Conservation (phyloP, 2,329 filamentous ascomycete species). For the Chlorencoelia australis region DNA sequence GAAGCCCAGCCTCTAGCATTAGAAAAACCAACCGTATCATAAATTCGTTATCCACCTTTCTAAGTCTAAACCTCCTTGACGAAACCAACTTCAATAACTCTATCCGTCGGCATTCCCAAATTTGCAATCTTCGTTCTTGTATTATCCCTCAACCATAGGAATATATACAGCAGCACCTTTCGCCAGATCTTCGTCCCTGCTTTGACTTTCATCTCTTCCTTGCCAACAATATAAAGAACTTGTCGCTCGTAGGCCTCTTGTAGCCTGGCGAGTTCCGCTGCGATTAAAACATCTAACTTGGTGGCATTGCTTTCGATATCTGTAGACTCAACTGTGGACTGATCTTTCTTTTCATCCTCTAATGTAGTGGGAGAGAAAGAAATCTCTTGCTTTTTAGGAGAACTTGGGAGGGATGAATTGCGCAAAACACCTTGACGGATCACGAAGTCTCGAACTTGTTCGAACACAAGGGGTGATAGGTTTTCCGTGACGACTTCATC, state of each 20-base stretch:
- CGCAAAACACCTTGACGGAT: slow-evolving; percentile 26
- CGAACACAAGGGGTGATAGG: slow-evolving; percentile 47
- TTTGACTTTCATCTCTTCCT: slow-evolving; percentile 47
- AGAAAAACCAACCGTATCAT: too few species aligned
- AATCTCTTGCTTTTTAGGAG: slow-evolving; percentile 19
- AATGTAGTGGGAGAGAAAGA: too few species aligned
- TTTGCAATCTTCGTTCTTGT: slow-evolving; percentile 56
- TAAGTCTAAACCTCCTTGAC: slow-evolving; percentile 58
- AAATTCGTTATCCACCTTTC: too few species aligned
- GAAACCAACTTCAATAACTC: slow-evolving; percentile 58
- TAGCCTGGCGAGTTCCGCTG: slow-evolving; percentile 35
- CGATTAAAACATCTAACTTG: too few species aligned
- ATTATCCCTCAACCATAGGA: slow-evolving; percentile 57
- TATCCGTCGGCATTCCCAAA: slow-evolving; percentile 46
- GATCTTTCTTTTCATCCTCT: too few species aligned
- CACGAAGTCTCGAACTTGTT: slow-evolving; percentile 45
- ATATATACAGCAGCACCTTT: slow-evolving; percentile 39
- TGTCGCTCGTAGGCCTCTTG: slow-evolving; percentile 37
- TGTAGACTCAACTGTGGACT: too few species aligned
- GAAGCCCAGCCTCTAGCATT: too few species aligned
- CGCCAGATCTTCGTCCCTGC: slow-evolving; percentile 33
- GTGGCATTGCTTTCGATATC: too few species aligned
- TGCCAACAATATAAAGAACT: slow-evolving; percentile 48
- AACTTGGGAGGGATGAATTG: slow-evolving; percentile 12
- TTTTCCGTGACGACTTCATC: slow-evolving; percentile 60